phyloP scores from a whole-genome alignment of 768 basidiomycete genomes.

The Cyclocybe aegerita region DNA sequence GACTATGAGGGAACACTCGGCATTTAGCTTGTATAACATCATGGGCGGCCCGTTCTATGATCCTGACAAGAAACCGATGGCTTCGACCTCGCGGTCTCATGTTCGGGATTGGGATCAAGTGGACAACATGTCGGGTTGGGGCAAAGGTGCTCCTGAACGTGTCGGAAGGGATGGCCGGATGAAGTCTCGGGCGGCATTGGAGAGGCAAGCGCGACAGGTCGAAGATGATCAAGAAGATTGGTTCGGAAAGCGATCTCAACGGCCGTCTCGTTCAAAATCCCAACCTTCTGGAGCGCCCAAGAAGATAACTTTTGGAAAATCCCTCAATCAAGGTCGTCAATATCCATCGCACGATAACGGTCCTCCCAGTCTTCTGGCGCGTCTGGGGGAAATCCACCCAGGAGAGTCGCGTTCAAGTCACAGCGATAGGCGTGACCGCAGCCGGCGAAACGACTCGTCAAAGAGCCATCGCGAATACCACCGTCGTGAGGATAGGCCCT shows the following conservation, averaged over 20 bases:
- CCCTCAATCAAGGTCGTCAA: constrained; percentile 25
- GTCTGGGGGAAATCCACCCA: constrained; percentile 17
- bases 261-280: neutral
- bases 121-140: constrained; percentile 43
- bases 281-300: constrained; percentile 18
- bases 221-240: constrained; percentile 64
- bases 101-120: constrained; percentile 43
- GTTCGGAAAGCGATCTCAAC: constrained; percentile 48
- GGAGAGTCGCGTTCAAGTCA: constrained; percentile 13
- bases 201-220: constrained; percentile 43
- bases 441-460: constrained; percentile 3
- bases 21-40: constrained; percentile 64
- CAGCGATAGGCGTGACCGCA: constrained; percentile 11
- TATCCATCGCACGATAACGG: constrained; percentile 18
- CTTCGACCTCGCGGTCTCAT: constrained; percentile 28
- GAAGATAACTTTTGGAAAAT: constrained; percentile 35
- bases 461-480: constrained; percentile 9
- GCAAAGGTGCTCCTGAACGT: constrained; percentile 46
- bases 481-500: constrained; percentile 9
- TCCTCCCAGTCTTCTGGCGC: constrained; percentile 33
- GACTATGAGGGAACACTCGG: constrained; percentile 54
- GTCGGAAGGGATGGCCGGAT: constrained; percentile 67
- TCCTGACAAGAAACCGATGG: constrained; percentile 28
- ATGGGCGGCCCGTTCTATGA: constrained; percentile 68
- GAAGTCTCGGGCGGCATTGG: constrained; percentile 58